These are phyloP conservation scores for Pisolithus microcarpus DNA, from an alignment of 768 basidiomycete species.

Conservation along the genomic window DNA sequence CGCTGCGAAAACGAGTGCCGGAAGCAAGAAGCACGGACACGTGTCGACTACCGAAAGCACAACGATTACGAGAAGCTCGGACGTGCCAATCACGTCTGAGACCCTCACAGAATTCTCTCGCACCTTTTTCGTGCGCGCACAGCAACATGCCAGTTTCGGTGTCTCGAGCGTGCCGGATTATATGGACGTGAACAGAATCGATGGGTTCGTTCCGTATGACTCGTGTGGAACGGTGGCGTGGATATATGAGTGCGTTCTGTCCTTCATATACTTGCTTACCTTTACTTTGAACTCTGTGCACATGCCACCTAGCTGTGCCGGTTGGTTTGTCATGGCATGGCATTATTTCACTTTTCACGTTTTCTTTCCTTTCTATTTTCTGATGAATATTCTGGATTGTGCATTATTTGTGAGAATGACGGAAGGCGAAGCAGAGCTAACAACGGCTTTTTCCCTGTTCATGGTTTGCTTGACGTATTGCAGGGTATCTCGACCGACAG, in stretches of 20 bases:
- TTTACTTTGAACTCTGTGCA: too few species aligned
- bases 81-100: constrained; percentile 16
- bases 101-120: constrained; percentile 46
- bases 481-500: constrained; percentile 55
- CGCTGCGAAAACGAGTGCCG: too few species aligned
- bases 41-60: too few species aligned
- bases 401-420: not conserved
- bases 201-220: constrained; percentile 57
- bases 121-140: constrained; percentile 41
- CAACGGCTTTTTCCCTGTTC: too few species aligned
- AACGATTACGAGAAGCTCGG: too few species aligned
- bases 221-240: constrained; percentile 48
- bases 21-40: too few species aligned
- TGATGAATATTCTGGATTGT: too few species aligned
- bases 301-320: too few species aligned
- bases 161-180: constrained; percentile 14
- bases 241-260: constrained; percentile 61
- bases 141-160: constrained; percentile 27
- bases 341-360: not conserved
- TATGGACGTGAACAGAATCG: constrained; percentile 52
- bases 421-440: constrained; percentile 9
- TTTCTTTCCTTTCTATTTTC: too few species aligned
- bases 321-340: too few species aligned
- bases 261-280: too few species aligned
- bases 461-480: constrained; percentile 5